Conservation (phyloP, 352 stramenopile genomes). For the Globisporangium nodosum region DNA sequence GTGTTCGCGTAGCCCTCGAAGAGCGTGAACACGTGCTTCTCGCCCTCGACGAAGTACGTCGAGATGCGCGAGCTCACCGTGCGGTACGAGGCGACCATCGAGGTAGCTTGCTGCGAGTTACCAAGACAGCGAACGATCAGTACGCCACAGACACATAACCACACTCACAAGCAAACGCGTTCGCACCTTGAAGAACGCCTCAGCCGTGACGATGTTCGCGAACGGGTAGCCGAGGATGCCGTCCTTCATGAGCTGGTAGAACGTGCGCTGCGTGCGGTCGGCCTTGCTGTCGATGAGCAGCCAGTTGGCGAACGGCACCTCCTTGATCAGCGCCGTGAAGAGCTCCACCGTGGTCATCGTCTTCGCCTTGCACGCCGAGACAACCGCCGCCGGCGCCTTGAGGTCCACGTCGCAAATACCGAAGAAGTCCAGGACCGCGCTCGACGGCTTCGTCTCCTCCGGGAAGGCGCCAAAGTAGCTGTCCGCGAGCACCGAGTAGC, state of each 20-base stretch:
- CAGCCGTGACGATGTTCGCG: constrained; percentile 34
- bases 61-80: constrained; percentile 24
- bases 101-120: constrained; percentile 18
- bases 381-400: constrained; percentile 11
- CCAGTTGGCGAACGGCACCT: constrained; percentile 36
- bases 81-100: constrained; percentile 35
- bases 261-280: constrained; percentile 51
- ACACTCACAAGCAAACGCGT: neutral
- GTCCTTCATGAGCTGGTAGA: constrained; percentile 51
- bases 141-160: neutral
- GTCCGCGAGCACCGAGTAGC: constrained; percentile 31
- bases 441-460: constrained; percentile 14
- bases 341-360: constrained; percentile 30
- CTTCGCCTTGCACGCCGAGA: constrained; percentile 18
- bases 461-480: constrained; percentile 42
- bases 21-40: constrained; percentile 38
- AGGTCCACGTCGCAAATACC: constrained; percentile 25
- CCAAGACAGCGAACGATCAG: neutral
- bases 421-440: constrained; percentile 28
- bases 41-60: constrained; percentile 46
- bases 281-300: constrained; percentile 57
- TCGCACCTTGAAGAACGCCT: constrained; percentile 22
- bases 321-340: constrained; percentile 30
- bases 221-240: constrained; percentile 54
- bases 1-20: constrained; percentile 20